Evolutionary conservation across 352 stramenopile species (phyloP).

Genomic region (Albugo laibachii): DNA sequence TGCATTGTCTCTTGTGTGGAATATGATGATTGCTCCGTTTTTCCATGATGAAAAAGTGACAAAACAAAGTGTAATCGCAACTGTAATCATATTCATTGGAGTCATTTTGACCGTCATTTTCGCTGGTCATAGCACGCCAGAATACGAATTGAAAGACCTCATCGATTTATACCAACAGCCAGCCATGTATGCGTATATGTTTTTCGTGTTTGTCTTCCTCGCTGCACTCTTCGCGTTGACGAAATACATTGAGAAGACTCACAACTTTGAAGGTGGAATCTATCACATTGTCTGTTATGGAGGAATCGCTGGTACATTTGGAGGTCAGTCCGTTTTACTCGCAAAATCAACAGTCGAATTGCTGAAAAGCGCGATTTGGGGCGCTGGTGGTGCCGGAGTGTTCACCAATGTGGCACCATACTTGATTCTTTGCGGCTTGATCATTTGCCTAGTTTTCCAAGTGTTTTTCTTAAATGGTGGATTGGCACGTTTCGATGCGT

Average conservation of each 20-base stretch:
- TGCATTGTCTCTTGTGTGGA: slow-evolving; percentile 80
- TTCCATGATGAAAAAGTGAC: slow-evolving; percentile 83
- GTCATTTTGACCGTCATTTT: slow-evolving; percentile 82
- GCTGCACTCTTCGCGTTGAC: slow-evolving; percentile 30
- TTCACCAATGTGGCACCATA: slow-evolving; percentile 64
- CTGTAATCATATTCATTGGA: slow-evolving; percentile 74
- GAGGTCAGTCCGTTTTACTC: slow-evolving; percentile 73
- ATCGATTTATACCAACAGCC: slow-evolving; percentile 58
- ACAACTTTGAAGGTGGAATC: slow-evolving; percentile 39
- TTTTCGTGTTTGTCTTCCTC: slow-evolving; percentile 51
- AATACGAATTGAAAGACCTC: slow-evolving; percentile 75
- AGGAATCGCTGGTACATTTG: slow-evolving; percentile 75
- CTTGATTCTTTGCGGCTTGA: slow-evolving; percentile 48
- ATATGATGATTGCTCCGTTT: slow-evolving; percentile 79
- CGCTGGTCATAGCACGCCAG: slow-evolving; percentile 61
- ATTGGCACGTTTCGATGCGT: slow-evolving; percentile 73
- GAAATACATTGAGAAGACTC: slow-evolving; percentile 50
- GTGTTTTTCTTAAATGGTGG: slow-evolving; percentile 80
- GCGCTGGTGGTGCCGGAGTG: slow-evolving; percentile 45
- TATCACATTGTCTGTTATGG: slow-evolving; percentile 79
- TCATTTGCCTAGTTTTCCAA: slow-evolving; percentile 51
- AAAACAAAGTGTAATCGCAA: slow-evolving; percentile 56
- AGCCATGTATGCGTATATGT: slow-evolving; percentile 71
- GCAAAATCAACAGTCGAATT: slow-evolving; percentile 81
- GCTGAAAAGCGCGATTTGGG: slow-evolving; percentile 80